A percentile compares a stretch with the other conserved stretches of the same genome.
Evolutionary conservation across 305 asterid genomes (phyloP).

Genomic region (Solanum hybrid): DNA sequence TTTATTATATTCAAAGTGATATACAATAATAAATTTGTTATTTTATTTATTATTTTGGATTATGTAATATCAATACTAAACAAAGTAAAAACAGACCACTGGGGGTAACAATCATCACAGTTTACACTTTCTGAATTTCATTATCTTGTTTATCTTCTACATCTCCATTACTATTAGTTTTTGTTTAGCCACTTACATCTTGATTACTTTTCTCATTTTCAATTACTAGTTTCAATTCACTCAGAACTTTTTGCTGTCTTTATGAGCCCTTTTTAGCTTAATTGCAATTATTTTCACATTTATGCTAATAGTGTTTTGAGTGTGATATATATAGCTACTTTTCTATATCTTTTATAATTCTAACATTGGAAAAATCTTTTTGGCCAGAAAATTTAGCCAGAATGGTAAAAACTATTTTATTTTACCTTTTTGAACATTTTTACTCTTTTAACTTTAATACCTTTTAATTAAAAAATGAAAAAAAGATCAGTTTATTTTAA

Average conservation of each 20-base stretch:
- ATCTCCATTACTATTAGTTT: background rate
- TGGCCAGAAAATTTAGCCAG: no score
- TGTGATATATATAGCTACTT: background rate
- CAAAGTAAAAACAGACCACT: background rate
- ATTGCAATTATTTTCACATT: background rate
- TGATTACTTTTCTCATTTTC: background rate
- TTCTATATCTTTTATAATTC: background rate
- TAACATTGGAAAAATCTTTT: no score
- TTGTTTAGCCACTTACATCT: background rate
- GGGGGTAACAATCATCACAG: background rate
- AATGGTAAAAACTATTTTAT: no score
- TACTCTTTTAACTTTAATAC: no score
- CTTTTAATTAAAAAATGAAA: no score
- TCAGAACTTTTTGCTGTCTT: background rate
- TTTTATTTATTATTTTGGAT: background rate
- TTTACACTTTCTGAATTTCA: background rate
- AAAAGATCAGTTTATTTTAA: no score
- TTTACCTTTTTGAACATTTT: no score
- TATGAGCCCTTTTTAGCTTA: background rate
- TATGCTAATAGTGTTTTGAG: background rate
- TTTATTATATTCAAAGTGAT: background rate
- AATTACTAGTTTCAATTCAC: background rate
- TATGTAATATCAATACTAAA: background rate
- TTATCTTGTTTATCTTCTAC: background rate
- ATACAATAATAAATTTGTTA: background rate